Evolutionary conservation across 2,329 filamentous ascomycete genomes (phyloP), one percentile per base, ranked within the genome.

Genomic region (Cadophora sp.): DNA sequence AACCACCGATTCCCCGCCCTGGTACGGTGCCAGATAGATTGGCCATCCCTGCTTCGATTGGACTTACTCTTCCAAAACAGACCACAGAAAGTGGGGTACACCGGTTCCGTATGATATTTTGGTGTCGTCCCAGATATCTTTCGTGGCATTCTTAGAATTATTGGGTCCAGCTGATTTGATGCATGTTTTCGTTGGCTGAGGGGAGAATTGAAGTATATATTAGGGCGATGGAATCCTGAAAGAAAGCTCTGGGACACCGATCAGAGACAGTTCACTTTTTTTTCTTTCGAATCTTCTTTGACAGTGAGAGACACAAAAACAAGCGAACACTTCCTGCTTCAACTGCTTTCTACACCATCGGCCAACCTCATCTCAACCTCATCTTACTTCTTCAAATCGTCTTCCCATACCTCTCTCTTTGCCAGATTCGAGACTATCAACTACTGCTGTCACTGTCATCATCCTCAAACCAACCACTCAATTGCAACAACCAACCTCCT

Each of bases 151-250:
- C 3, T 12, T 12, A 37, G 19, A 37, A 22, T 31, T 26, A 6
- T 40, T 24, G 22, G 9, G 31, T 11, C 56, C 56, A 59, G 22
- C 56, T 59, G 56, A 59, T 59, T 24, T 40, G 22, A 40, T 59
- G 34, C 56, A 59, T 43, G 31, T 7, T 3, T n/a, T 16, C 22
- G 56, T 40, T 43, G 27, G n/a, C 56, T 59, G 34, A 43, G 34
- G n/a, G 29, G 55, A 19, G 24, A 34, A 58, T 12, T 58, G 8
- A 6, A 9, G 22, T 37, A 58, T 58, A 58, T 58, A 37, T 58
- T 14, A 58, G 2, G 31, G n/a, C 24, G 56, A 19, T 40, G 12
- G 14, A 59, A 59, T n/a, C 34, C 27, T n/a, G 56, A 24, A n/a
- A 24, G 22, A 3, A 40, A 26, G 4, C 16, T 40, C 19, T 19